A percentile compares a stretch with the other conserved stretches of the same genome.
Conservation (phyloP, 305 asterid genomes). For the Plantago coronopus region DNA sequence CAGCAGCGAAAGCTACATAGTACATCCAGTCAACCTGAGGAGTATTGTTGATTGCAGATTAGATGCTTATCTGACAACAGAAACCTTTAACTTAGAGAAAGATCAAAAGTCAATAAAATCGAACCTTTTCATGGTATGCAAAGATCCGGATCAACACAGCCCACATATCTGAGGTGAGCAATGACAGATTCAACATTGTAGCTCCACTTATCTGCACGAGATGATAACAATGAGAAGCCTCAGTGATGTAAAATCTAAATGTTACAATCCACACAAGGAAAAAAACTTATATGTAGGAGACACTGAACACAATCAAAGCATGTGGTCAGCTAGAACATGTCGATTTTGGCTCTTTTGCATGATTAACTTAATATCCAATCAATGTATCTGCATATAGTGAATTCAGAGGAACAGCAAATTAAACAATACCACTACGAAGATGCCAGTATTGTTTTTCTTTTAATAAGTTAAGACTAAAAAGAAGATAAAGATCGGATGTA, state of each 20-base stretch:
- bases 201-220: conserved; percentile 80
- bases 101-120: conserved; percentile 8
- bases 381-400: too few species aligned
- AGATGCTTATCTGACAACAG: conserved; percentile 12
- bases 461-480: too few species aligned
- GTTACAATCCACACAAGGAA: conserved; percentile 2
- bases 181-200: conserved; percentile 82
- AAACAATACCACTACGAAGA: too few species aligned
- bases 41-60: conserved; percentile 19
- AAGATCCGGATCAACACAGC: conserved; percentile 88
- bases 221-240: conserved; percentile 10
- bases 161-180: conserved; percentile 99
- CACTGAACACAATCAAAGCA: neutral
- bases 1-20: conserved; percentile 79
- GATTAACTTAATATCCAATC: too few species aligned
- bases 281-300: neutral
- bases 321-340: too few species aligned
- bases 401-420: too few species aligned
- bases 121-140: conserved; percentile 89
- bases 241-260: conserved; percentile 1
- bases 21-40: conserved; percentile 96
- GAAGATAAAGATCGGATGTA: too few species aligned
- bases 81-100: neutral
- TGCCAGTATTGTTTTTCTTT: too few species aligned
- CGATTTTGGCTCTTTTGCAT: too few species aligned